Conservation (phyloP, 192 early-diverging fungal genomes). For the Coemansia javaensis region DNA sequence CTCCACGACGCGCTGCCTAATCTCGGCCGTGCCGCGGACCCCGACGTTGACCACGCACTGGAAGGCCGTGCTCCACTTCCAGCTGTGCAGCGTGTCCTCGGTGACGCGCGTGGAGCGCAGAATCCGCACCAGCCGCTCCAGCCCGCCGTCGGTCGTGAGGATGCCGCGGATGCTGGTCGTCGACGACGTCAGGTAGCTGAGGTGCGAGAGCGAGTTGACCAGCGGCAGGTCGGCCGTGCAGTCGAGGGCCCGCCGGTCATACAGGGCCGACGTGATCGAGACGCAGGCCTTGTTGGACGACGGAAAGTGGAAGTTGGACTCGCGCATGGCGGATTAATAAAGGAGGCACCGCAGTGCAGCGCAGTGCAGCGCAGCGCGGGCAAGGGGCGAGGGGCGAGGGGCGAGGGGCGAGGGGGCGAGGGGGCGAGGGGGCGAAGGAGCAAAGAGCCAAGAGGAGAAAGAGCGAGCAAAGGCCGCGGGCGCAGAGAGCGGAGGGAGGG, state of each 20-base stretch:
- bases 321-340: constrained; percentile 55
- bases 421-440: background rate
- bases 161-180: constrained; percentile 76
- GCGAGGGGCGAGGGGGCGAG: background rate
- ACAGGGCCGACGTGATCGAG: constrained; percentile 71
- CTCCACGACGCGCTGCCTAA: constrained; percentile 78
- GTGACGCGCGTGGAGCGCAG: constrained; percentile 62
- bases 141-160: constrained; percentile 79
- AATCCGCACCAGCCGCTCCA: constrained; percentile 82
- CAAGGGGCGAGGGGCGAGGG: too few species aligned
- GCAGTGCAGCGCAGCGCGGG: background rate
- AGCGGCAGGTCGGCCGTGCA: constrained; percentile 82
- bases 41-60: constrained; percentile 85
- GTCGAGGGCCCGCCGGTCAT: constrained; percentile 94
- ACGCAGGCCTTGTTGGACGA: constrained; percentile 73
- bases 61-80: constrained; percentile 80
- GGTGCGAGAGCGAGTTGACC: constrained; percentile 82
- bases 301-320: constrained; percentile 78
- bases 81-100: constrained; percentile 64
- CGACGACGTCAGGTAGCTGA: constrained; percentile 79
- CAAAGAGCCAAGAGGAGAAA: background rate
- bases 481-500: constrained; percentile 2
- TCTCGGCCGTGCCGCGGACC: constrained; percentile 71
- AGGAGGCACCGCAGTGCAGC: constrained; percentile 2
- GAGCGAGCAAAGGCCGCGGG: background rate